A percentile compares a stretch with the other conserved stretches of the same genome.
Conservation (phyloP, 495 filamentous ascomycete species). For the Penicillium herquei region DNA sequence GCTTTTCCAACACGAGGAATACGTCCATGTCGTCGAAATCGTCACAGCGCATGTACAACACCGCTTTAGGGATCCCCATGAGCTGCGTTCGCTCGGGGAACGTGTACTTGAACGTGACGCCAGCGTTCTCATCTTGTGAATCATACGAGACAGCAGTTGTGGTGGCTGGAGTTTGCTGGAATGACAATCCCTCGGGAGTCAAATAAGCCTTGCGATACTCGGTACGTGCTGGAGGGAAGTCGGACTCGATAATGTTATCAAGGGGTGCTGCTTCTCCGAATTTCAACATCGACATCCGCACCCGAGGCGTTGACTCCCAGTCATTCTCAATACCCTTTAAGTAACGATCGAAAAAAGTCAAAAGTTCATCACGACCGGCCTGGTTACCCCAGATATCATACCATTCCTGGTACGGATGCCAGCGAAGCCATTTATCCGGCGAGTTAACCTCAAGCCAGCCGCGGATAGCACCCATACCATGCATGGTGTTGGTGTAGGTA, state of each 20-base stretch:
- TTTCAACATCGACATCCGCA: conserved; percentile 28
- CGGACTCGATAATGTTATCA: conserved; percentile 22
- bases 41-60: conserved; percentile 41
- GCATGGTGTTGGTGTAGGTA: conserved; percentile 29
- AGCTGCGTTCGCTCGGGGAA: conserved; percentile 26
- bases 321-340: conserved; percentile 37
- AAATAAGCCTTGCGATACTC: conserved; percentile 31
- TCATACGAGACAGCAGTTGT: conserved; percentile 16
- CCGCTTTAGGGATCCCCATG: conserved; percentile 35
- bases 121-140: conserved; percentile 18
- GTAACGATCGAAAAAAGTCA: conserved; percentile 39
- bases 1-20: conserved; percentile 39
- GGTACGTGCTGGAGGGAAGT: conserved; percentile 34
- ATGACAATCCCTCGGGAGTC: conserved; percentile 1
- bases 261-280: conserved; percentile 25
- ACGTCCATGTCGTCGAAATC: conserved; percentile 40
- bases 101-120: conserved; percentile 32
- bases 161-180: background rate
- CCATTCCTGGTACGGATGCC: conserved; percentile 40
- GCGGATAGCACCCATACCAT: conserved; percentile 36
- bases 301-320: conserved; percentile 41
- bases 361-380: conserved; percentile 26
- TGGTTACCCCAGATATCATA: conserved; percentile 33
- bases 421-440: conserved; percentile 27
- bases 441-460: conserved; percentile 28